Evolutionary conservation across 2,329 filamentous ascomycete species (phyloP).

Genomic region (Niveomyces coronatus): DNA sequence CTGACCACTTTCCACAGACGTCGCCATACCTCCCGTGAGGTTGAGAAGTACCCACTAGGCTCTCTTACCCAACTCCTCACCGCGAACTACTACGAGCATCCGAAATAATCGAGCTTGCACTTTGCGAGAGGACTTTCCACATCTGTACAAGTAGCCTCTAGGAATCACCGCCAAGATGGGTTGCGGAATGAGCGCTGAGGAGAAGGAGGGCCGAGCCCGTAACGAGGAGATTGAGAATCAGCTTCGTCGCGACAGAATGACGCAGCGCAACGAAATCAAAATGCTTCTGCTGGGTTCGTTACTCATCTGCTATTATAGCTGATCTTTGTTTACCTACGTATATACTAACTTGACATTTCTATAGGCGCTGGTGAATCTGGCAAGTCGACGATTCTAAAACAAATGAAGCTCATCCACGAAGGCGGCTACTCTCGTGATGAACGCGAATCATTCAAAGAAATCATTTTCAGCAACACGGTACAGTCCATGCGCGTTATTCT

Average conservation of each 20-base stretch:
- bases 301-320: neutral
- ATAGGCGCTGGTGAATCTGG: conserved; percentile 76
- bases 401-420: conserved; percentile 99
- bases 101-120: too few species aligned
- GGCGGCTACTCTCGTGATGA: conserved; percentile 94
- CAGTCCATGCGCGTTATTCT: conserved; percentile 61
- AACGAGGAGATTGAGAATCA: conserved; percentile 99
- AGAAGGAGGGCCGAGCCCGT: conserved; percentile 99
- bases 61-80: too few species aligned
- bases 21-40: too few species aligned
- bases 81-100: too few species aligned
- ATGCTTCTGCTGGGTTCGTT: conserved; percentile 87
- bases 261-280: conserved; percentile 99
- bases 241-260: conserved; percentile 96
- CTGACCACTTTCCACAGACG: too few species aligned
- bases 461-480: conserved; percentile 61
- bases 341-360: neutral
- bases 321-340: too few species aligned
- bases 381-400: conserved; percentile 95
- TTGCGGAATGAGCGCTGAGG: conserved; percentile 99
- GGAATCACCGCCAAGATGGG: conserved; percentile 72
- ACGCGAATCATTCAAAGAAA: conserved; percentile 60
- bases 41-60: too few species aligned
- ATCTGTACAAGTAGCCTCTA: too few species aligned
- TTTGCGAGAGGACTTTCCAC: too few species aligned